These are phyloP conservation scores for Russula ochroleuca DNA, from an alignment of 768 basidiomycete species.

Conservation along the genomic window DNA sequence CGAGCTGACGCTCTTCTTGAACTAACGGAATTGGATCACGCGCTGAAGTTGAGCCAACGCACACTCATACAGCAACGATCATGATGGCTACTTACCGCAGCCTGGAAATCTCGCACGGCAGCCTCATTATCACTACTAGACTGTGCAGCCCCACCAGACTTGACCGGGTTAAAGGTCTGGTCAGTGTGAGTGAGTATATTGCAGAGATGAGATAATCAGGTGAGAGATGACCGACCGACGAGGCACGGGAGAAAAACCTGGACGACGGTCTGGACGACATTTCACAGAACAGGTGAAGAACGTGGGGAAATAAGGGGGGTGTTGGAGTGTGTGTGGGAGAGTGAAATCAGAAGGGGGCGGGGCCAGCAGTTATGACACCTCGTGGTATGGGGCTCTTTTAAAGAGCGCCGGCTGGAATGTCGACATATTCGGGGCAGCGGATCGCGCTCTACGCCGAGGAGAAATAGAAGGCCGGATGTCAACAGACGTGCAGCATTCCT, in stretches of 20 bases:
- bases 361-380: not conserved
- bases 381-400: not conserved
- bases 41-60: not conserved
- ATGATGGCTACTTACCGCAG: not conserved
- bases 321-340: not conserved
- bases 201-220: not conserved
- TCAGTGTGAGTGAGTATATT: not conserved
- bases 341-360: not conserved
- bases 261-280: constrained; percentile 12
- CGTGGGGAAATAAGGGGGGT: not conserved
- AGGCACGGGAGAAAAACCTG: constrained; percentile 9
- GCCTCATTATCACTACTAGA: not conserved
- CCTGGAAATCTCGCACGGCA: constrained; percentile 11
- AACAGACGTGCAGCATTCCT: constrained; percentile 7
- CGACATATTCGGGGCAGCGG: not conserved
- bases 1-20: constrained; percentile 12
- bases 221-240: constrained; percentile 9
- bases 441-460: constrained; percentile 12
- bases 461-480: not conserved
- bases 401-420: not conserved
- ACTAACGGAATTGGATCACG: not conserved
- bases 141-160: not conserved
- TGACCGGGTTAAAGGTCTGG: constrained; percentile 1
- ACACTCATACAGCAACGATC: not conserved
- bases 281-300: too few relatives aligned